These are phyloP conservation scores for Exserohilum turcica DNA, from an alignment of 2,329 filamentous ascomycete genomes.

Conservation along the genomic window DNA sequence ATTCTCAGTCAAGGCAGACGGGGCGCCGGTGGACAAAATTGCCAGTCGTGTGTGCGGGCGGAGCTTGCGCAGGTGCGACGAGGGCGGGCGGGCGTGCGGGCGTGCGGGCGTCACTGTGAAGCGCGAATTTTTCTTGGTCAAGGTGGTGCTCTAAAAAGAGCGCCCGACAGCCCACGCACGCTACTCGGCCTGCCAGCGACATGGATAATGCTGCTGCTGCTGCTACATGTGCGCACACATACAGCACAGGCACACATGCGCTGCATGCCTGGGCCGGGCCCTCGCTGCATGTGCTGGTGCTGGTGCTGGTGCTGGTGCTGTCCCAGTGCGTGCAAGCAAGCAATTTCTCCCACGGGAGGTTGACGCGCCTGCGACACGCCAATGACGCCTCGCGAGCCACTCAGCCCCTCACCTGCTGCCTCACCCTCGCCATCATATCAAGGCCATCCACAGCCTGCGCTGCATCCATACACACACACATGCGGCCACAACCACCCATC, in stretches of 20 bases:
- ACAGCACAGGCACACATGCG: no score
- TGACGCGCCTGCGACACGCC: conserved; percentile 15
- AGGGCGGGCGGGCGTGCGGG: no score
- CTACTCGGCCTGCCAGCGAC: conserved; percentile 22
- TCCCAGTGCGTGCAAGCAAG: no score
- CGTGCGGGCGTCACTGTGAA: conserved; percentile 27
- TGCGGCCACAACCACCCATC: neutral
- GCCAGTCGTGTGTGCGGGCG: conserved; percentile 41
- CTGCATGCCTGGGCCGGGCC: no score
- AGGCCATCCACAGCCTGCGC: no score
- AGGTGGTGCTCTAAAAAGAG: conserved; percentile 22
- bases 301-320: no score
- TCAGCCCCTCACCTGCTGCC: conserved; percentile 10
- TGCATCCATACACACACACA: no score
- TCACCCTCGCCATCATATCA: no score
- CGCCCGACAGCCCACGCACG: conserved; percentile 22
- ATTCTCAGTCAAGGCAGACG: conserved; percentile 34
- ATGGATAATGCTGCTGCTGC: no score
- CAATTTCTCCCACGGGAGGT: conserved; percentile 10
- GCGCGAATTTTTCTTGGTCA: conserved; percentile 26
- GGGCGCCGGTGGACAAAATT: conserved; percentile 39
- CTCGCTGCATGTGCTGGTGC: no score
- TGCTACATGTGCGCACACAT: no score
- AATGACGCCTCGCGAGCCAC: conserved; percentile 26
- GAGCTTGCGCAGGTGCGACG: conserved; percentile 34